These are phyloP conservation scores for Torrubiellomyces zombiae DNA, from an alignment of 2,329 filamentous ascomycete genomes.

Conservation along the genomic window DNA sequence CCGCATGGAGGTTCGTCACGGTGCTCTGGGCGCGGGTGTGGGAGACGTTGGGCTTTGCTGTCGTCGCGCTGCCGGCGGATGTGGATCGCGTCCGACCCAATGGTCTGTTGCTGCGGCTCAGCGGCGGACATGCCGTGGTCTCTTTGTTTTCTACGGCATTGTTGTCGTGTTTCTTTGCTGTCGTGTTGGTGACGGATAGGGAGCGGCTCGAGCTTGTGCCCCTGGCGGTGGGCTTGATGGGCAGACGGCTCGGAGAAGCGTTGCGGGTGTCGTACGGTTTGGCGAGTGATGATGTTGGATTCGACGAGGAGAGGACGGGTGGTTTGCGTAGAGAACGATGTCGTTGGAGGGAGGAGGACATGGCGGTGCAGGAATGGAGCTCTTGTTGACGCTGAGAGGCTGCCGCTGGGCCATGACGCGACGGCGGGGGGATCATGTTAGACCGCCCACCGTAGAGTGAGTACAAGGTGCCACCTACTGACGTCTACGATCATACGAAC, in stretches of 20 bases:
- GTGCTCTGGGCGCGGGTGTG: slow-evolving; percentile 18
- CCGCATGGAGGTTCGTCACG: slow-evolving; percentile 10
- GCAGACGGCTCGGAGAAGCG: slow-evolving; percentile 32
- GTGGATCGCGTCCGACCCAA: slow-evolving; percentile 12
- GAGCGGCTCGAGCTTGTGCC: slow-evolving; percentile 13
- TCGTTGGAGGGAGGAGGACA: slow-evolving; percentile 5
- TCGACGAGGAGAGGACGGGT: slow-evolving; percentile 4
- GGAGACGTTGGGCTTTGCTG: slow-evolving; percentile 7
- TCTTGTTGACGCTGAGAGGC: too few relatives aligned
- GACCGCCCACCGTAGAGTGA: too few relatives aligned
- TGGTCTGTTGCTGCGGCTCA: slow-evolving; percentile 15
- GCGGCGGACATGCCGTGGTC: slow-evolving; percentile 16
- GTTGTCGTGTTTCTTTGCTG: neutral
- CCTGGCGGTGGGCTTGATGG: slow-evolving; percentile 25
- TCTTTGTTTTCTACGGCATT: slow-evolving; percentile 7
- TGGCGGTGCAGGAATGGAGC: too few relatives aligned
- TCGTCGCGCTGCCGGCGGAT: slow-evolving; percentile 11
- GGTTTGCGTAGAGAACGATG: slow-evolving; percentile 23
- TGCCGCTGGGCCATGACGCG: too few relatives aligned
- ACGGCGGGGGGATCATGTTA: too few relatives aligned
- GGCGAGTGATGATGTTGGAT: slow-evolving; percentile 3
- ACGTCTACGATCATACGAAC: too few relatives aligned
- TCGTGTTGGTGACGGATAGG: slow-evolving; percentile 4
- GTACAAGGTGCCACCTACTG: too few relatives aligned
- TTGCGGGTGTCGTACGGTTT: slow-evolving; percentile 12